A percentile compares a stretch with the other conserved stretches of the same genome.
phyloP scores from a whole-genome alignment of 2,329 filamentous ascomycete species.

The Colletotrichum lindemuthianum region DNA sequence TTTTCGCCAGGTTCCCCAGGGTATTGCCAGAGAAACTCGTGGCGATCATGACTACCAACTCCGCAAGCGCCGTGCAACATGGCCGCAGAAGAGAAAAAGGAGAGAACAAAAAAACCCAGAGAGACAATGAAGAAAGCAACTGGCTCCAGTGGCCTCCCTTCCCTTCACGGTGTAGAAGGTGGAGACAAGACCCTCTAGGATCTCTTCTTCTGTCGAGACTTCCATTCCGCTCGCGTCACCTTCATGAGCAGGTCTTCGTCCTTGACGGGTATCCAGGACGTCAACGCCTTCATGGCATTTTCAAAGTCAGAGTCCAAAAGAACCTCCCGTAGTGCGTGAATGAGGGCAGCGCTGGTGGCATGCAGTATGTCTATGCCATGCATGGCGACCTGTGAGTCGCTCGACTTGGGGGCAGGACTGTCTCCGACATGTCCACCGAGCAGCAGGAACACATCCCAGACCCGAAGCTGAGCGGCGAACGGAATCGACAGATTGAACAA shows the following conservation, averaged over 20 bases:
- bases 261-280: conserved; percentile 91
- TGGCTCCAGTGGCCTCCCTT: too few relatives aligned
- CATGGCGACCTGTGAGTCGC: conserved; percentile 21
- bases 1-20: too few relatives aligned
- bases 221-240: conserved; percentile 89
- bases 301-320: conserved; percentile 95
- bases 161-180: neutral
- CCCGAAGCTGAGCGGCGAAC: conserved; percentile 90
- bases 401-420: conserved; percentile 34
- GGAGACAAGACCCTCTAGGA: conserved; percentile 41
- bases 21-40: too few relatives aligned
- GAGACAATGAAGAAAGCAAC: too few relatives aligned
- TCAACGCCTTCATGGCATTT: conserved; percentile 96
- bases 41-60: too few relatives aligned
- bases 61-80: too few relatives aligned
- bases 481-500: conserved; percentile 97
- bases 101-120: too few relatives aligned
- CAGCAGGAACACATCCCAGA: conserved; percentile 98
- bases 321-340: conserved; percentile 89
- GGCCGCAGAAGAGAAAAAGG: too few relatives aligned
- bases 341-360: conserved; percentile 87
- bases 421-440: conserved; percentile 77
- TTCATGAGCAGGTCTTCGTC: conserved; percentile 95
- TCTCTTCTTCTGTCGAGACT: conserved; percentile 63
- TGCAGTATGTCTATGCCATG: conserved; percentile 85